Evolutionary conservation across 2,329 filamentous ascomycete genomes (phyloP).

Genomic region (Ophioceras dolichostomum): DNA sequence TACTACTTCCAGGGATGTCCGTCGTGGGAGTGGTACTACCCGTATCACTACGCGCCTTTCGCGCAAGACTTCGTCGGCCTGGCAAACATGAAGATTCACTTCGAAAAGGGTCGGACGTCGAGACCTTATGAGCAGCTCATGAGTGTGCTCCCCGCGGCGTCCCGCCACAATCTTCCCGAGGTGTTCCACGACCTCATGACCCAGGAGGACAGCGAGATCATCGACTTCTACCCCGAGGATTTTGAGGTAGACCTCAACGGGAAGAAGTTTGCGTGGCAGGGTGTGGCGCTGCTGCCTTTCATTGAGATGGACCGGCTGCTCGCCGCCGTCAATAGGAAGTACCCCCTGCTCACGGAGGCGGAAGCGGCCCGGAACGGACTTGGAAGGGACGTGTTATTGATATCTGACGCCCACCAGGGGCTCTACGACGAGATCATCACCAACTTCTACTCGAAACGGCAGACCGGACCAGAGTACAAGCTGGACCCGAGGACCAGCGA

Average conservation of each 20-base stretch:
- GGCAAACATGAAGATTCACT: constrained; percentile 64
- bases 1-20: constrained; percentile 99
- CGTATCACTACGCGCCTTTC: constrained; percentile 96
- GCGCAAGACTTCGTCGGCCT: constrained; percentile 88
- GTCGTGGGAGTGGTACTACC: constrained; percentile 99
- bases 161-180: constrained; percentile 78
- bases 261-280: constrained; percentile 98
- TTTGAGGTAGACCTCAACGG: constrained; percentile 92
- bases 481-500: constrained; percentile 65
- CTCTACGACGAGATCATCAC: constrained; percentile 76
- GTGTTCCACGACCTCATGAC: constrained; percentile 89
- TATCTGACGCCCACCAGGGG: constrained; percentile 67
- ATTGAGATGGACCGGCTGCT: constrained; percentile 87
- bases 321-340: constrained; percentile 69
- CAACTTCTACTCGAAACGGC: constrained; percentile 88
- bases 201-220: constrained; percentile 75
- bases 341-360: constrained; percentile 64
- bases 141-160: constrained; percentile 91
- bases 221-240: constrained; percentile 94
- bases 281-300: constrained; percentile 84
- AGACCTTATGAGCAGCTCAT: constrained; percentile 94
- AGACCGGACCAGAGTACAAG: constrained; percentile 51
- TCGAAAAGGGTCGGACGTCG: constrained; percentile 76
- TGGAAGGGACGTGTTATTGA: constrained; percentile 69
- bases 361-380: constrained; percentile 68